Conservation (phyloP, 164 flowering plant genomes). For the Houttuynia cordata region DNA sequence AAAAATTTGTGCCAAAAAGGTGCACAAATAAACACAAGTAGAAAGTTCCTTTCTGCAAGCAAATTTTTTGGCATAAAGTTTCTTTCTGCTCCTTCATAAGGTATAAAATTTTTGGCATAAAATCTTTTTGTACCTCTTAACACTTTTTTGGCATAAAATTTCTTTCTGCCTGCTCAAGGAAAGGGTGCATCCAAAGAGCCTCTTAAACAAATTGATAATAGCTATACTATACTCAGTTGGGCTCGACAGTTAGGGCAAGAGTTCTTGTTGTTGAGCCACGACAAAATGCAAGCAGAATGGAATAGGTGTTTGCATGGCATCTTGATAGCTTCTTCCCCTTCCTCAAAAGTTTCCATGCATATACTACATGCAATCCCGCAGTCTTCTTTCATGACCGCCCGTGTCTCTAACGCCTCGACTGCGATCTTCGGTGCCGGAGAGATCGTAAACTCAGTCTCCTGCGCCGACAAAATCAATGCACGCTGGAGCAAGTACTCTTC, state of each 20-base stretch:
- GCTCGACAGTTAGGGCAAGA: background rate
- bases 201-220: too few species aligned
- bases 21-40: too few species aligned
- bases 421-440: background rate
- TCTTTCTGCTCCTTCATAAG: too few species aligned
- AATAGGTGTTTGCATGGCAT: background rate
- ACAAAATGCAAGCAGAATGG: background rate
- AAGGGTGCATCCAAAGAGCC: too few species aligned
- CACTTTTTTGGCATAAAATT: too few species aligned
- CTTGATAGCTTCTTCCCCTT: background rate
- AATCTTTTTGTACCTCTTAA: too few species aligned
- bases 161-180: too few species aligned
- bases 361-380: background rate
- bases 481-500: background rate
- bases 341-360: background rate
- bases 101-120: too few species aligned
- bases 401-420: background rate
- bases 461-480: background rate
- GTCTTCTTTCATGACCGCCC: background rate
- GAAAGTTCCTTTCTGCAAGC: too few species aligned
- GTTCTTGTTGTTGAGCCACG: background rate
- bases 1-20: too few species aligned
- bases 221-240: too few species aligned
- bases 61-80: too few species aligned
- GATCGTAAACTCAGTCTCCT: background rate